Evolutionary conservation across 2,329 filamentous ascomycete genomes (phyloP).

Genomic region (Acephala macrosclerotiorum): DNA sequence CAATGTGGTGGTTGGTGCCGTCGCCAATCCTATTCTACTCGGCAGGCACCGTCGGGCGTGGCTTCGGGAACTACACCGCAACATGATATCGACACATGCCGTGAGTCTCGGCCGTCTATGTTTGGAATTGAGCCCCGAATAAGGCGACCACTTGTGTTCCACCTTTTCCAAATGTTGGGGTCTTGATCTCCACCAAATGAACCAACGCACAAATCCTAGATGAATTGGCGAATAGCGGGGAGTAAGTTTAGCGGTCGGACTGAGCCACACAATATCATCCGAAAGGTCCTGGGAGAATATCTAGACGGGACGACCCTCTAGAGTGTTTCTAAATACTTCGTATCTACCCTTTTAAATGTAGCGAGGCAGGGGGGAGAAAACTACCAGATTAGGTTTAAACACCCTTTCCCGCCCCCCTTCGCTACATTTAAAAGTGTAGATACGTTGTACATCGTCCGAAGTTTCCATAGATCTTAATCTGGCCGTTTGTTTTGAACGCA

Average conservation of each 20-base stretch:
- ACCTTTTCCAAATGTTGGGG: neutral
- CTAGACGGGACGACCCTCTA: neutral
- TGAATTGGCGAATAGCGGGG: neutral
- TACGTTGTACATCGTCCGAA: slow-evolving; percentile 11
- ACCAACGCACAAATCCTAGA: neutral
- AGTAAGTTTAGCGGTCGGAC: neutral
- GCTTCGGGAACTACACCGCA: neutral
- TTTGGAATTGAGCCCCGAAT: neutral
- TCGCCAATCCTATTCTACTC: neutral
- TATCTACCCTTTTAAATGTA: too few species aligned
- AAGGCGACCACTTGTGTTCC: neutral
- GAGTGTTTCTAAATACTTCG: neutral
- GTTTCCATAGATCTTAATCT: slow-evolving; percentile 1
- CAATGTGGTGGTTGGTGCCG: neutral
- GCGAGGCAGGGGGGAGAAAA: too few species aligned
- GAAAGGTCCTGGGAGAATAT: neutral
- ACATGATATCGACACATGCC: slow-evolving; percentile 1
- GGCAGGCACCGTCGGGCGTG: neutral
- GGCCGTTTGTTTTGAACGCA: neutral
- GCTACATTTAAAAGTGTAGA: too few species aligned
- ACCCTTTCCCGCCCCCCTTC: too few species aligned
- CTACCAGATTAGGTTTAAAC: too few species aligned
- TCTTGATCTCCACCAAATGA: neutral
- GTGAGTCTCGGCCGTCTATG: neutral
- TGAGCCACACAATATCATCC: slow-evolving; percentile 1